A percentile compares a stretch with the other conserved stretches of the same genome.
phyloP scores from a whole-genome alignment of 2,329 filamentous ascomycete genomes.

The Tricladium varicosporioides region DNA sequence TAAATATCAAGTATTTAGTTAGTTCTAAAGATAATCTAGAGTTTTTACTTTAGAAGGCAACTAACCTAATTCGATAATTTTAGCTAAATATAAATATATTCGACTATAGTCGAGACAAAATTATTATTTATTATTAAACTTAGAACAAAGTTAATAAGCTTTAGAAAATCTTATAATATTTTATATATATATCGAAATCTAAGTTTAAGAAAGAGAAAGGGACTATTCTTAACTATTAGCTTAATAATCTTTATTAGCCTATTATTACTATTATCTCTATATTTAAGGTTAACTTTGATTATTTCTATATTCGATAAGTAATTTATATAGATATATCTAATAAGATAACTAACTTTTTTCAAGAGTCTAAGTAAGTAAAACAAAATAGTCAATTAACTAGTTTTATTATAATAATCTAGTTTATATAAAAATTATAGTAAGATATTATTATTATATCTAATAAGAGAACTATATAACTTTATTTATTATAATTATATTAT shows the following conservation, averaged over 20 bases:
- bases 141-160: slow-evolving; percentile 5
- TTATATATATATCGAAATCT: slow-evolving; percentile 6
- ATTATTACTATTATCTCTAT: slow-evolving; percentile 10
- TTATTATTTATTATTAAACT: slow-evolving; percentile 18
- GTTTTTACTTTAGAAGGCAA: slow-evolving; percentile 7
- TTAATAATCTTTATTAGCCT: slow-evolving; percentile 2
- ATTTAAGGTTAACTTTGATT: slow-evolving; percentile 11
- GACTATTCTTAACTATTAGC: slow-evolving; percentile 8
- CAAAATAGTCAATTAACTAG: slow-evolving; percentile 5
- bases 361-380: slow-evolving; percentile 10
- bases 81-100: slow-evolving; percentile 8
- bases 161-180: slow-evolving; percentile 7
- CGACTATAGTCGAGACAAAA: slow-evolving; percentile 12
- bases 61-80: slow-evolving; percentile 6
- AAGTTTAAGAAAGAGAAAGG: slow-evolving; percentile 9
- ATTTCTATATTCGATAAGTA: slow-evolving; percentile 7
- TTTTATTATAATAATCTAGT: slow-evolving; percentile 12
- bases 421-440: slow-evolving; percentile 1
- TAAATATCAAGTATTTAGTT: slow-evolving; percentile 18
- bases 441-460: slow-evolving; percentile 1
- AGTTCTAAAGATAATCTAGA: neutral
- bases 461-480: slow-evolving; percentile 13
- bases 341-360: slow-evolving; percentile 10
- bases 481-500: slow-evolving; percentile 11
- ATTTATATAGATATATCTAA: slow-evolving; percentile 6